phyloP scores from a whole-genome alignment of 352 stramenopile species.

The Phytophthora multivora region DNA sequence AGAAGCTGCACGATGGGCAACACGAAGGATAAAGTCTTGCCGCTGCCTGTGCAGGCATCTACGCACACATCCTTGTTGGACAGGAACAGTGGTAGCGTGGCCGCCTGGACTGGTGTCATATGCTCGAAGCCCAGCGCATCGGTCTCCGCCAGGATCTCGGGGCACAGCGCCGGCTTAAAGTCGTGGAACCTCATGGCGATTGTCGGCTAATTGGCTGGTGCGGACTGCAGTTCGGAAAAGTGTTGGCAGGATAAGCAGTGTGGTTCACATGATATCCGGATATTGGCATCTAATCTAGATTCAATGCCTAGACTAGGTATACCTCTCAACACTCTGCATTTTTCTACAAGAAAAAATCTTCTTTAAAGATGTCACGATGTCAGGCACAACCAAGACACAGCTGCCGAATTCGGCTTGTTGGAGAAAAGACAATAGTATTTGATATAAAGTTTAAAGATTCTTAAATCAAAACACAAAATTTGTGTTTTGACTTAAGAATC shows the following conservation, averaged over 20 bases:
- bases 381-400: too few relatives aligned
- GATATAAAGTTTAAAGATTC: too few relatives aligned
- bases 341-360: too few relatives aligned
- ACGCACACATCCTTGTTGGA: slow-evolving; percentile 95
- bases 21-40: slow-evolving; percentile 96
- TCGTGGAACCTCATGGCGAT: slow-evolving; percentile 77
- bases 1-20: slow-evolving; percentile 94
- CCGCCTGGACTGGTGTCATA: slow-evolving; percentile 93
- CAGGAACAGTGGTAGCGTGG: slow-evolving; percentile 92
- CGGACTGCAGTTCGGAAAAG: background rate
- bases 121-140: slow-evolving; percentile 85
- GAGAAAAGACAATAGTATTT: too few relatives aligned
- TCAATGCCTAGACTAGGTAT: too few relatives aligned
- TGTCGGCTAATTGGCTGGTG: slow-evolving; percentile 8
- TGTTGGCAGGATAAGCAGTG: background rate
- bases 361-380: too few relatives aligned
- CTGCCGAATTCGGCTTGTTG: too few relatives aligned
- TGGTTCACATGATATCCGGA: too few relatives aligned
- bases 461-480: too few relatives aligned
- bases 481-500: too few relatives aligned
- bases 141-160: slow-evolving; percentile 71
- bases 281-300: too few relatives aligned
- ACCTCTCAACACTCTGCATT: too few relatives aligned
- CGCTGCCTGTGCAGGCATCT: slow-evolving; percentile 94
- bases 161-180: slow-evolving; percentile 79